Percentiles rank a stretch among this genome's conserved stretches.
phyloP scores from a whole-genome alignment of 1,139 yeast genomes.

The Candida frijolesensis region DNA sequence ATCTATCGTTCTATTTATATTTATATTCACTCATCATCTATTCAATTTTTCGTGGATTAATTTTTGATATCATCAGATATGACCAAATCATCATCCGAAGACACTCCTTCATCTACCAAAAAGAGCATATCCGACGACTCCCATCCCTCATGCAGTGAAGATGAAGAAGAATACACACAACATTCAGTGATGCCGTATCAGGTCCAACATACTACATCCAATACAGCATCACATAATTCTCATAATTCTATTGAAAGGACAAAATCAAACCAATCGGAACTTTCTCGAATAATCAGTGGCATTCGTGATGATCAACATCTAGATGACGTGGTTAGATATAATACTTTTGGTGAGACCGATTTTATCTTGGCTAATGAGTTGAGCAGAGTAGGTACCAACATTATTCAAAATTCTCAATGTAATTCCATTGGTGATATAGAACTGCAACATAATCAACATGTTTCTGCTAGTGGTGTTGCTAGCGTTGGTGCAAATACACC shows the following conservation, averaged over 20 bases:
- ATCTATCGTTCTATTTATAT: too few species aligned
- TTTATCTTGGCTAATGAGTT: slow-evolving; percentile 25
- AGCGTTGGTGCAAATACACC: background rate
- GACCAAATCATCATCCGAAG: background rate
- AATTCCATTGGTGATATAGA: slow-evolving; percentile 9
- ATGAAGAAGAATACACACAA: background rate
- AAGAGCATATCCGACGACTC: slow-evolving; percentile 4
- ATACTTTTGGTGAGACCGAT: slow-evolving; percentile 24
- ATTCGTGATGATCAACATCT: slow-evolving; percentile 33
- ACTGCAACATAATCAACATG: slow-evolving; percentile 3
- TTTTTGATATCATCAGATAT: background rate
- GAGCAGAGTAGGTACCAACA: slow-evolving; percentile 18
- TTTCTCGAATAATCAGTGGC: slow-evolving; percentile 34
- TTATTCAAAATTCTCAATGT: slow-evolving; percentile 8
- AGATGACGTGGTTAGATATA: slow-evolving; percentile 23
- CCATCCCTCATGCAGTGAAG: slow-evolving; percentile 1
- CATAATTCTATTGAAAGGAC: slow-evolving; percentile 8
- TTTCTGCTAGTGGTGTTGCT: background rate
- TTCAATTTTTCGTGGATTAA: background rate
- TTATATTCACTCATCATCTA: too few species aligned
- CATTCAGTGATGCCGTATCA: background rate
- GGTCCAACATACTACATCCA: slow-evolving; percentile 1
- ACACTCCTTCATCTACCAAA: background rate
- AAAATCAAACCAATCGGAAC: slow-evolving; percentile 24
- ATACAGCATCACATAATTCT: background rate